Evolutionary conservation across 106 monocot species (phyloP).

Genomic region (Platanthera guangdongensis): DNA sequence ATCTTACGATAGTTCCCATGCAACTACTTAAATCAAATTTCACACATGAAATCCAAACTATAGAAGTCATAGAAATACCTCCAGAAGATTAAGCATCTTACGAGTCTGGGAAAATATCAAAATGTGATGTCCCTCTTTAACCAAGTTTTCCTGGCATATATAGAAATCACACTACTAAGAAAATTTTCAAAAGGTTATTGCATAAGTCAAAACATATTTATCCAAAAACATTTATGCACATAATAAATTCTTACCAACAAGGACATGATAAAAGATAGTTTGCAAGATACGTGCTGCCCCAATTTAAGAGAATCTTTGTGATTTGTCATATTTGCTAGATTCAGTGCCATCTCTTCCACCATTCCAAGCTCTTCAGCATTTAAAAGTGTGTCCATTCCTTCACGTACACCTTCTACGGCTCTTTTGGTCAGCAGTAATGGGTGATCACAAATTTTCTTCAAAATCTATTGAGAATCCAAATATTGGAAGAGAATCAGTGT

Average conservation of each 20-base stretch:
- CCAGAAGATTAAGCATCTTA: slow-evolving; percentile 92
- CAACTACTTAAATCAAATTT: not conserved
- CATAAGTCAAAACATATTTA: not conserved
- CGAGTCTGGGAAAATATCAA: slow-evolving; percentile 98
- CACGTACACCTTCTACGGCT: slow-evolving; percentile 88
- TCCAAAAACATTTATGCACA: not conserved
- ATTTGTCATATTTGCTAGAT: slow-evolving; percentile 46
- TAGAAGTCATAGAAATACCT: slow-evolving; percentile 30
- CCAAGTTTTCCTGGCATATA: slow-evolving; percentile 60
- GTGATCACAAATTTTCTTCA: slow-evolving; percentile 99
- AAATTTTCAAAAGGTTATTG: not conserved
- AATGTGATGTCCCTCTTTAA: slow-evolving; percentile 61
- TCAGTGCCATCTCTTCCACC: slow-evolving; percentile 75
- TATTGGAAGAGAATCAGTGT: not conserved
- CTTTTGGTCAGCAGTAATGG: slow-evolving; percentile 80
- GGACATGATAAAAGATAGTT: slow-evolving; percentile 70
- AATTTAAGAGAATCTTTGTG: slow-evolving; percentile 25
- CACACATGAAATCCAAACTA: not conserved
- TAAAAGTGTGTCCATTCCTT: slow-evolving; percentile 84
- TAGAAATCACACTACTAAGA: not conserved
- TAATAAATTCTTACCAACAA: slow-evolving; percentile 52
- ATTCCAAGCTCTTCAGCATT: slow-evolving; percentile 68
- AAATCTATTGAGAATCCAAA: slow-evolving; percentile 41
- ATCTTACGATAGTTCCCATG: not conserved
- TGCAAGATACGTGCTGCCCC: slow-evolving; percentile 73